phyloP scores from a whole-genome alignment of 495 filamentous ascomycete genomes.

The Cercophora newfieldiana region DNA sequence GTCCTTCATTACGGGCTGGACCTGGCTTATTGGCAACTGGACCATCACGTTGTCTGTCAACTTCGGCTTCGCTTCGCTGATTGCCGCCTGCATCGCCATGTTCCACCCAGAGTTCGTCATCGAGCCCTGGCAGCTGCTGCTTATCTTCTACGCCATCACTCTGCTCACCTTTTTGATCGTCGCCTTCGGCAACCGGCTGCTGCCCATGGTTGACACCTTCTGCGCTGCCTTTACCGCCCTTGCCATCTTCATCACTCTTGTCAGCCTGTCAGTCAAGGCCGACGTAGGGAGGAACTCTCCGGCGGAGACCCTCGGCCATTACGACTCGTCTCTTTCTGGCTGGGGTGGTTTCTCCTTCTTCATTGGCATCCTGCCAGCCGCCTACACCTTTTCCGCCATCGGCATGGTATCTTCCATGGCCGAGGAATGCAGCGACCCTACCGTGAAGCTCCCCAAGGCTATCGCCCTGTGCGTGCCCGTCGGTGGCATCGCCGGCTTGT shows the following conservation, averaged over 20 bases:
- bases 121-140: constrained; percentile 56
- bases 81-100: constrained; percentile 57
- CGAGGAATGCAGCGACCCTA: constrained; percentile 57
- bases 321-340: constrained; percentile 52
- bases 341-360: constrained; percentile 56
- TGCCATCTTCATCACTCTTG: constrained; percentile 55
- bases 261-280: constrained; percentile 57
- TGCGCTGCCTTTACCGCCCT: constrained; percentile 59
- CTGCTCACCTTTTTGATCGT: constrained; percentile 58
- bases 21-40: constrained; percentile 59
- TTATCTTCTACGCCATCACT: constrained; percentile 62
- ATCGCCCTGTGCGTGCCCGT: constrained; percentile 59
- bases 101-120: constrained; percentile 51
- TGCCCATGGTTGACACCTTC: constrained; percentile 60
- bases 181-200: constrained; percentile 56
- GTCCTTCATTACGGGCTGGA: constrained; percentile 67
- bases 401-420: constrained; percentile 63
- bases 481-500: constrained; percentile 59
- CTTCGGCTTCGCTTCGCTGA: constrained; percentile 60
- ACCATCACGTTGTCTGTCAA: constrained; percentile 66
- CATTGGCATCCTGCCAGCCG: constrained; percentile 54
- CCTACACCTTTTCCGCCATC: constrained; percentile 60
- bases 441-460: constrained; percentile 58
- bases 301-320: constrained; percentile 44
- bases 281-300: constrained; percentile 50